phyloP scores from a whole-genome alignment of 106 monocot species.

The Dioscorea alata region DNA sequence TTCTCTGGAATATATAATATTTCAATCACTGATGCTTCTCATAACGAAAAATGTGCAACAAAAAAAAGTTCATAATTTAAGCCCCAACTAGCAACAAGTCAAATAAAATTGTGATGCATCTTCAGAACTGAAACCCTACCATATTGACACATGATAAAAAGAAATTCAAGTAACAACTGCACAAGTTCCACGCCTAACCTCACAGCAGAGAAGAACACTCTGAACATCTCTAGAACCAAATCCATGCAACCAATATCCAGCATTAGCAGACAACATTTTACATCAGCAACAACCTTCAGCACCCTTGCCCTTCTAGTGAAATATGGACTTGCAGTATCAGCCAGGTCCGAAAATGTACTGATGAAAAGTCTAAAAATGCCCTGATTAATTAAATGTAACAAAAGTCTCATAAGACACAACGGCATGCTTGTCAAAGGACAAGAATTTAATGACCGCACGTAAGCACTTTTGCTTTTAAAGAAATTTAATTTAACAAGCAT shows the following conservation, averaged over 20 bases:
- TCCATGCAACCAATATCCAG: constrained; percentile 67
- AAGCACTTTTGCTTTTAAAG: not conserved
- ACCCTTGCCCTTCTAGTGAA: constrained; percentile 75
- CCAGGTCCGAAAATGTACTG: constrained; percentile 53
- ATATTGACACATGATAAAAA: too few species aligned
- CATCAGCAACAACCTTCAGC: constrained; percentile 64
- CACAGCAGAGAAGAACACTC: constrained; percentile 64
- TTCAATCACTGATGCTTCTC: not conserved
- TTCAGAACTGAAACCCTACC: too few species aligned
- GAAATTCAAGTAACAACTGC: too few species aligned
- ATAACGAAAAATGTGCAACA: not conserved
- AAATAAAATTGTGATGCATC: too few species aligned
- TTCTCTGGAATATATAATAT: constrained; percentile 32
- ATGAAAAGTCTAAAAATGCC: constrained; percentile 76
- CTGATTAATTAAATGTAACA: constrained; percentile 31
- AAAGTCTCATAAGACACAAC: not conserved
- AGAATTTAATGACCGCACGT: not conserved
- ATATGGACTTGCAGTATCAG: constrained; percentile 64
- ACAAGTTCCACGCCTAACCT: constrained; percentile 29
- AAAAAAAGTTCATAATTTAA: not conserved
- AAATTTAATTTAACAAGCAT: too few species aligned
- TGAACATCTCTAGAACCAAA: constrained; percentile 70
- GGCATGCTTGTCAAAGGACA: not conserved
- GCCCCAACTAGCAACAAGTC: too few species aligned
- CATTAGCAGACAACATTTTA: constrained; percentile 71